Percentiles rank a stretch among this genome's conserved stretches.
These are phyloP conservation scores for Solanum verrucosum DNA, from an alignment of 257 asterid genomes.

Conservation along the genomic window DNA sequence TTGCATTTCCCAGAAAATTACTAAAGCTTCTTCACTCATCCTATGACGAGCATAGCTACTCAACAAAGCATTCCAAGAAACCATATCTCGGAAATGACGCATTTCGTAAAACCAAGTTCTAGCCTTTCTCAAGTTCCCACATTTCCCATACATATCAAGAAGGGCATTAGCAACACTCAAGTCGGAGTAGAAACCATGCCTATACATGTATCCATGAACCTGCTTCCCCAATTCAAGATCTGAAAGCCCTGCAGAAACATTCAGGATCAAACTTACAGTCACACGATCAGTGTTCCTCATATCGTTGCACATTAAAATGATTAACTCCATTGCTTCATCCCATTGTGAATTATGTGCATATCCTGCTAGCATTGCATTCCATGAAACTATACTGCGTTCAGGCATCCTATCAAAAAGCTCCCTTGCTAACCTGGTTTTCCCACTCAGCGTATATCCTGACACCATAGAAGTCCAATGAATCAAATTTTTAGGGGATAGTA, in stretches of 20 bases:
- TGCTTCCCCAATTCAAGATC: constrained; percentile 69
- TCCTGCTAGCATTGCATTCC: constrained; percentile 81
- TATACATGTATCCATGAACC: constrained; percentile 58
- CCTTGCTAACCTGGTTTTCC: constrained; percentile 43
- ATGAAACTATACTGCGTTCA: constrained; percentile 45
- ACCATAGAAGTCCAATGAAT: constrained; percentile 55
- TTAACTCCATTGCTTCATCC: constrained; percentile 62
- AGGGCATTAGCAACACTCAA: constrained; percentile 47
- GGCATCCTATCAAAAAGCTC: constrained; percentile 61
- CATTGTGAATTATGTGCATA: constrained; percentile 39
- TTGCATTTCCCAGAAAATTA: constrained; percentile 41
- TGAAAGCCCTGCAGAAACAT: constrained; percentile 44
- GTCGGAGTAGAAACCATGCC: constrained; percentile 40
- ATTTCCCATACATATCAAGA: constrained; percentile 75
- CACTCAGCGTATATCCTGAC: constrained; percentile 44
- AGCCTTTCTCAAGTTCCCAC: constrained; percentile 50
- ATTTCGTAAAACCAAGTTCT: constrained; percentile 52
- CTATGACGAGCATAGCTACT: constrained; percentile 46
- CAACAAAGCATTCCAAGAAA: constrained; percentile 70
- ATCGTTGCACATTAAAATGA: constrained; percentile 36
- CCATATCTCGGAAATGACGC: constrained; percentile 41
- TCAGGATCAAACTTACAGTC: constrained; percentile 51
- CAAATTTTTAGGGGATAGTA: constrained; percentile 36
- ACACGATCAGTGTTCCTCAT: constrained; percentile 40
- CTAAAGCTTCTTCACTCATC: constrained; percentile 53